Conservation (phyloP, 768 basidiomycete genomes). For the Coprinellus aureogranulatus region DNA sequence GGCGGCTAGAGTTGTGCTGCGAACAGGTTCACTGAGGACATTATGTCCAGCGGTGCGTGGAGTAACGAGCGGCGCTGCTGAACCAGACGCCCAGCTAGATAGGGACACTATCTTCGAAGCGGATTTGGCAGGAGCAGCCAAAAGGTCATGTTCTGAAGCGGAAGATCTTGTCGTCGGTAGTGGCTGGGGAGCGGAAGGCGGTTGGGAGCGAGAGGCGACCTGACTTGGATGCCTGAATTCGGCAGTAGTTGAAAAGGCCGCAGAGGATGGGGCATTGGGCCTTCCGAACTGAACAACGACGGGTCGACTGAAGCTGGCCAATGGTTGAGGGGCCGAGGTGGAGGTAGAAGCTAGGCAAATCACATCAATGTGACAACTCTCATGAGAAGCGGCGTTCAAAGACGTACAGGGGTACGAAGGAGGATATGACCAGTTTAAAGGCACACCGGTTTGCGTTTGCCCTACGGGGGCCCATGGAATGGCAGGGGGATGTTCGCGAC, state of each 20-base stretch:
- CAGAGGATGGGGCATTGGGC: background rate
- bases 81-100: too few relatives aligned
- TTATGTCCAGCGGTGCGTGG: too few relatives aligned
- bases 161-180: background rate
- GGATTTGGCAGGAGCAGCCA: background rate
- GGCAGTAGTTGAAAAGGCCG: background rate
- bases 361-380: background rate
- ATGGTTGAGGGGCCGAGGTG: background rate
- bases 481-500: slow-evolving; percentile 1
- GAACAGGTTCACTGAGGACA: too few relatives aligned
- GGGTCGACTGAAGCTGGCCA: background rate
- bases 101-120: background rate
- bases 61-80: too few relatives aligned
- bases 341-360: background rate
- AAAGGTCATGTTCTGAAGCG: background rate
- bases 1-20: too few relatives aligned
- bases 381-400: background rate
- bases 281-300: background rate
- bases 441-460: slow-evolving; percentile 1
- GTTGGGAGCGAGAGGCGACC: background rate
- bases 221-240: background rate
- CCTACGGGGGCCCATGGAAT: slow-evolving; percentile 27
- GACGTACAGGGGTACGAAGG: background rate
- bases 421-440: background rate
- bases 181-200: background rate